Evolutionary conservation across 164 flowering plant genomes (phyloP).

Genomic region (Pachysandra terminalis): DNA sequence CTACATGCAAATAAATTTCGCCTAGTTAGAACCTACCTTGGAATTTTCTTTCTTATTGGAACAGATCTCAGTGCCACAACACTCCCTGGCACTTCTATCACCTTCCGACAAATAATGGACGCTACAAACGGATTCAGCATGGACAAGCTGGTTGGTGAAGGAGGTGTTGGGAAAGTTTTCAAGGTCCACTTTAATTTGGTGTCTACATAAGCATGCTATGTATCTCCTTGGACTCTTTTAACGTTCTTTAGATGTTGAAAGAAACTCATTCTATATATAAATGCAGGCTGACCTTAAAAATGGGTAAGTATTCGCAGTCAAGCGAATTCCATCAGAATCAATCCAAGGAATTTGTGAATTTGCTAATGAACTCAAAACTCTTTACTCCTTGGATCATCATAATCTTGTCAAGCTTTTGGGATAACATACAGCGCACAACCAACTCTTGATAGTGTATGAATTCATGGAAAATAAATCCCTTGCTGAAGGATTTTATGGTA

Average conservation of each 20-base stretch:
- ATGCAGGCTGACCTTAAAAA: not conserved
- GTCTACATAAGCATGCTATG: not conserved
- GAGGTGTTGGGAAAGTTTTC: too few species aligned
- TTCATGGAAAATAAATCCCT: too few species aligned
- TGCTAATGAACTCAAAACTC: not conserved
- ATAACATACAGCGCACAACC: not conserved
- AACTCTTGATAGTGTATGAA: too few species aligned
- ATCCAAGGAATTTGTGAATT: not conserved
- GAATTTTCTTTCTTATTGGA: not conserved
- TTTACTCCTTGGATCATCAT: too few species aligned
- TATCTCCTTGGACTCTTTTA: not conserved
- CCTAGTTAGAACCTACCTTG: not conserved
- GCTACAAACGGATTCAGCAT: not conserved
- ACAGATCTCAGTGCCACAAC: not conserved
- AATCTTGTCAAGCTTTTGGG: not conserved
- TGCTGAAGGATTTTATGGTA: not conserved
- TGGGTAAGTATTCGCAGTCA: not conserved
- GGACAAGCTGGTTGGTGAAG: not conserved
- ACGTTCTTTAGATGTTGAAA: not conserved
- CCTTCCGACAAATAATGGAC: too few species aligned
- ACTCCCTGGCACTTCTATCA: too few species aligned
- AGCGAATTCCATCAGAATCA: not conserved
- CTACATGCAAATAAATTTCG: too few species aligned
- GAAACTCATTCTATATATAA: not conserved
- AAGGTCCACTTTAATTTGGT: not conserved